Evolutionary conservation across 306 rosid genomes (phyloP), one percentile per base, ranked within the genome.

Genomic region (Cicer pinnatifidum): DNA sequence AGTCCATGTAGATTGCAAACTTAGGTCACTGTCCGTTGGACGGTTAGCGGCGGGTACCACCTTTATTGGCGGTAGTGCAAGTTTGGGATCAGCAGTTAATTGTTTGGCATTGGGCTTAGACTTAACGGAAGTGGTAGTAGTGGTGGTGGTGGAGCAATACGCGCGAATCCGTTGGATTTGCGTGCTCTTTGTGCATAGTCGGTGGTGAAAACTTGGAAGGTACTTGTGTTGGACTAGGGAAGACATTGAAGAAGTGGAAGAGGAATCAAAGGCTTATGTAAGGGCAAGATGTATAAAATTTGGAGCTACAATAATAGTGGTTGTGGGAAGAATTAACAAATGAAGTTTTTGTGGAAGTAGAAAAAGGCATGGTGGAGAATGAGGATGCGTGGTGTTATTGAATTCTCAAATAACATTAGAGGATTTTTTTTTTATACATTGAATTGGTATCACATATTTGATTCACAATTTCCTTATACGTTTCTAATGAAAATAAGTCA

Each of bases 1-100:
- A 43, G 84, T 62, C 97, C 95, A 88, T 3, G 92, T 89, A 44
- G 97, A 94, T 67, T n/a, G 70, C 69, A 89, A 81, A 78, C 84
- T 71, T 0, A 83, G 83, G 72, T 88, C 97, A 54, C 85, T 71
- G 10, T 53, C 75, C 39, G 33, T 11, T 3, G 91, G 86, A 9
- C 75, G 83, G 44, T 53, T 20, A 20, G 37, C 5, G 8, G 38
- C 20, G 3, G 68, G 72, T 50, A 73, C 81, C 35, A 28, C 63
- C 6, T 39, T 8, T 0, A 77, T 74, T 4, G 56, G 75, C 9
- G 66, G 64, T 0, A 59, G 19, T 4, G 47, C 58, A 9, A 75
- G 67, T 17, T 1, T 62, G 0, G 85, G 85, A 9, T 86, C 74
- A 5, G 83, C 58, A 35, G 75, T 64, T 17, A 85, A 71, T 37